Evolutionary conservation across 768 basidiomycete species (phyloP).

Genomic region (Coprinopsis strossmayeri): DNA sequence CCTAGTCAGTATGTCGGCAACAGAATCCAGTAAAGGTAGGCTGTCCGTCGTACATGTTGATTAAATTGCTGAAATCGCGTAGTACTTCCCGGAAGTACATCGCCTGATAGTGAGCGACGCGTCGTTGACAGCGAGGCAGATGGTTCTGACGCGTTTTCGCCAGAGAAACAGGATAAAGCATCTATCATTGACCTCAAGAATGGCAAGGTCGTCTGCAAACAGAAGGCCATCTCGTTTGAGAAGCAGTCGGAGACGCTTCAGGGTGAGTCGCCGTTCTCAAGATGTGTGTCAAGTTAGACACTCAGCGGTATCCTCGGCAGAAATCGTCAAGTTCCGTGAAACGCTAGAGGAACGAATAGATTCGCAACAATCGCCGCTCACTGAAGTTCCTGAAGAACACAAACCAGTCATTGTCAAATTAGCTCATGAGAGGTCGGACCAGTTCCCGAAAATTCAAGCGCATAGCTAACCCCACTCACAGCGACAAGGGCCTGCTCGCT

Average conservation of each 20-base stretch:
- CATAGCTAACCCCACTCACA: conserved; percentile 22
- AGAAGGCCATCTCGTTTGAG: conserved; percentile 68
- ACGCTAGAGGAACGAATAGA: conserved; percentile 55
- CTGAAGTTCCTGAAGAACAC: conserved; percentile 59
- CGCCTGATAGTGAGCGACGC: conserved; percentile 27
- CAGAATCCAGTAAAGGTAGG: conserved; percentile 30
- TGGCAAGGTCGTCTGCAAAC: conserved; percentile 69
- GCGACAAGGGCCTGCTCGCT: conserved; percentile 62
- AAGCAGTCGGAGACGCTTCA: conserved; percentile 78
- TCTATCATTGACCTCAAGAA: conserved; percentile 63
- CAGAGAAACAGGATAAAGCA: conserved; percentile 27
- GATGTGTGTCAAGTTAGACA: conserved; percentile 10
- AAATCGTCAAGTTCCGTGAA: conserved; percentile 71
- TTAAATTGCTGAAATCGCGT: no score
- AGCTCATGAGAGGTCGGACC: conserved; percentile 71
- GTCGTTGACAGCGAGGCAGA: conserved; percentile 10
- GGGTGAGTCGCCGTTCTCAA: conserved; percentile 37
- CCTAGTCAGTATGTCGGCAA: conserved; percentile 29
- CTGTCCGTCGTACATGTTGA: neutral
- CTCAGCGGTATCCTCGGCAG: conserved; percentile 26
- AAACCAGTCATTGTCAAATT: conserved; percentile 74
- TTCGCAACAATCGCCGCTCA: conserved; percentile 43
- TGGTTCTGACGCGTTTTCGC: conserved; percentile 20
- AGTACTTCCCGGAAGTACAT: neutral
- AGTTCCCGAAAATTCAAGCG: neutral